A percentile compares a stretch with the other conserved stretches of the same genome.
Conservation (phyloP, 176 grass and related monocot species). For the Paspalum notatum region DNA sequence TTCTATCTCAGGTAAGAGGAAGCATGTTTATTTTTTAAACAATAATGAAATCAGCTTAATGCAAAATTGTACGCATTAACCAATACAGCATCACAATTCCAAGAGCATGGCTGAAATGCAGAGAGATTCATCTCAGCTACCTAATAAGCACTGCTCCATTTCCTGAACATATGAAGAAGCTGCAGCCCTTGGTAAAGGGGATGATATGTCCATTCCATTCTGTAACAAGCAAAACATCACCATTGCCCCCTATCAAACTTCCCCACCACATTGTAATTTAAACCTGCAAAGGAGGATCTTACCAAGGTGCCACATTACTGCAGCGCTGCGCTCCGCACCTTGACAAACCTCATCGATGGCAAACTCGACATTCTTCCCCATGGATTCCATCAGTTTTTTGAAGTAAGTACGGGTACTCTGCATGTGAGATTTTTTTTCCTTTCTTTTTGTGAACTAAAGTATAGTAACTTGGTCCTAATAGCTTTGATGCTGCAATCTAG, state of each 20-base stretch:
- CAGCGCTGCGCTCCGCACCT: conserved; percentile 45
- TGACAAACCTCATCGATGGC: conserved; percentile 61
- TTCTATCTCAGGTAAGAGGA: conserved; percentile 2
- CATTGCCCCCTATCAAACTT: conserved; percentile 22
- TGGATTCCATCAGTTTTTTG: conserved; percentile 58
- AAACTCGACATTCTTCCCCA: conserved; percentile 75
- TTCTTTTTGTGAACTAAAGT: not conserved
- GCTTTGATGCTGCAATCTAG: conserved; percentile 12
- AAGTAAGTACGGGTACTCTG: conserved; percentile 57
- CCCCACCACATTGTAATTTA: conserved; percentile 15
- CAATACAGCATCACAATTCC: conserved; percentile 2
- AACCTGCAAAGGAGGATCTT: conserved; percentile 35
- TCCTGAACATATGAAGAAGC: conserved; percentile 65
- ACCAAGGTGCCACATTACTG: conserved; percentile 91
- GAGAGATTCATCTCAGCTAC: conserved; percentile 45
- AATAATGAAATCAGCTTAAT: not conserved
- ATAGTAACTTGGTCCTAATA: not conserved
- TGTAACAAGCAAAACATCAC: conserved; percentile 41
- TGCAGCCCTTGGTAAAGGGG: conserved; percentile 80
- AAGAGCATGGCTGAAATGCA: conserved; percentile 1
- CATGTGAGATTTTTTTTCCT: conserved; percentile 23
- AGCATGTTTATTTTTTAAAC: not conserved
- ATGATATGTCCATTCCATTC: conserved; percentile 80
- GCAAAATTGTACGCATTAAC: not conserved
- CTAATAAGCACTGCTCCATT: conserved; percentile 55